Conservation (phyloP, 176 grass and related monocot genomes). For the Luzula sylvatica region DNA sequence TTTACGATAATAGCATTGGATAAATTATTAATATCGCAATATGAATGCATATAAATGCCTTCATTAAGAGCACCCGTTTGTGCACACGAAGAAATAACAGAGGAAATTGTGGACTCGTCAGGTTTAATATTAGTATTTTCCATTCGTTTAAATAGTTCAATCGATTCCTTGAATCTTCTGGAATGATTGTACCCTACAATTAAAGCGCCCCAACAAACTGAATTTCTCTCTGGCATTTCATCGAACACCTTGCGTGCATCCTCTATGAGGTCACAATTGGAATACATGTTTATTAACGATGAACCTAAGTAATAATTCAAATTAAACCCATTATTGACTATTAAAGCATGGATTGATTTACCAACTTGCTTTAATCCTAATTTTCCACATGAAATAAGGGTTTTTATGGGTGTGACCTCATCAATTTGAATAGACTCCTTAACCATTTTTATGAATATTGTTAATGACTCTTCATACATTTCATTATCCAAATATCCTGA, state of each 20-base stretch:
- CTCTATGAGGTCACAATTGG: conserved; percentile 45
- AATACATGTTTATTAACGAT: conserved; percentile 79
- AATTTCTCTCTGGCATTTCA: conserved; percentile 49
- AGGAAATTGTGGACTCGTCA: conserved; percentile 60
- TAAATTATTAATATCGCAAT: conserved; percentile 59
- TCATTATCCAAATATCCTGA: conserved; percentile 48
- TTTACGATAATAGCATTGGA: conserved; percentile 45
- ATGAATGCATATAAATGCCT: conserved; percentile 62
- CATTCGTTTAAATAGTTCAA: conserved; percentile 72
- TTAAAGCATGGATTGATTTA: conserved; percentile 48
- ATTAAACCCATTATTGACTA: conserved; percentile 51
- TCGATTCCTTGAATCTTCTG: conserved; percentile 52
- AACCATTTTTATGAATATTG: conserved; percentile 45
- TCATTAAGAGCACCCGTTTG: conserved; percentile 70
- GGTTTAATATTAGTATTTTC: conserved; percentile 48
- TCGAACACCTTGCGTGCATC: conserved; percentile 67
- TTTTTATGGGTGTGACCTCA: conserved; percentile 60
- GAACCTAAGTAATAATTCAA: conserved; percentile 60
- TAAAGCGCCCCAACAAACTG: conserved; percentile 80
- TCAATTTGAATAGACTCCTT: conserved; percentile 37
- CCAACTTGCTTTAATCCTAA: conserved; percentile 25
- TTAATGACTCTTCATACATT: conserved; percentile 39
- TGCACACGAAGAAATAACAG: conserved; percentile 70
- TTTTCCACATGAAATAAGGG: conserved; percentile 65
- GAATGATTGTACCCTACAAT: conserved; percentile 63